Evolutionary conservation across 2,329 filamentous ascomycete species (phyloP), one percentile per base, ranked within the genome.

Genomic region (Scedosporium boydii): DNA sequence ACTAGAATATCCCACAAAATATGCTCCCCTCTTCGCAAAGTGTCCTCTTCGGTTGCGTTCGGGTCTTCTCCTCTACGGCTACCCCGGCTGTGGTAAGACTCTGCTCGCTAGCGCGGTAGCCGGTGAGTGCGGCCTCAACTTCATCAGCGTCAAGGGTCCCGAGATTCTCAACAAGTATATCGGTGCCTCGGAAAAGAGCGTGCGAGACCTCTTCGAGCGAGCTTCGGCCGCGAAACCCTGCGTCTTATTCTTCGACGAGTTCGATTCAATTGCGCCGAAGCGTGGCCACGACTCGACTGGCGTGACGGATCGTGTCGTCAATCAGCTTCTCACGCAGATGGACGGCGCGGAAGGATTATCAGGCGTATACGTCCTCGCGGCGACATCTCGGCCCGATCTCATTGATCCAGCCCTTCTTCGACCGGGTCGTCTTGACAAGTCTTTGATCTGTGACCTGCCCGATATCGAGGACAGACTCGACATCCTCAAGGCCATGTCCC

Each of bases 101-200:
- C 82, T 99, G 7, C 85, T 99, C 9, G 95, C 96, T 21, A 96
- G 91, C 63, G 95, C 95, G 0, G 93, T 99, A n/a, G 95, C 96
- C 12, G 93, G 93, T 62, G 95, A 99, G 77, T 98, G 93, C 70
- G 93, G 93, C 0, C 86, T 99, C 64, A 99, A 99, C 75, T 99
- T 99, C 75, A 99, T 99, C 74, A 93, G 88, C 48, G 95, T 99
- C 70, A 99, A 99, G 77, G 95, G 95, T 0, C 95, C 95, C 0
- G 96, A 99, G 74, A 98, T 99, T 64, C 78, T 99, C 62, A 99
- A 99, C 80, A 99, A 99, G 76, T 99, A 99, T 74, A 99, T 99
- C 64, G 95, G 95, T 70, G 95, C 95, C 0, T 96, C 90, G 29
- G 95, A 99, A 71, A 99, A 99, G 80, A 92, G 87, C 64, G 93